phyloP scores from a whole-genome alignment of 192 early-diverging fungal species.

The Podila epicladia region DNA sequence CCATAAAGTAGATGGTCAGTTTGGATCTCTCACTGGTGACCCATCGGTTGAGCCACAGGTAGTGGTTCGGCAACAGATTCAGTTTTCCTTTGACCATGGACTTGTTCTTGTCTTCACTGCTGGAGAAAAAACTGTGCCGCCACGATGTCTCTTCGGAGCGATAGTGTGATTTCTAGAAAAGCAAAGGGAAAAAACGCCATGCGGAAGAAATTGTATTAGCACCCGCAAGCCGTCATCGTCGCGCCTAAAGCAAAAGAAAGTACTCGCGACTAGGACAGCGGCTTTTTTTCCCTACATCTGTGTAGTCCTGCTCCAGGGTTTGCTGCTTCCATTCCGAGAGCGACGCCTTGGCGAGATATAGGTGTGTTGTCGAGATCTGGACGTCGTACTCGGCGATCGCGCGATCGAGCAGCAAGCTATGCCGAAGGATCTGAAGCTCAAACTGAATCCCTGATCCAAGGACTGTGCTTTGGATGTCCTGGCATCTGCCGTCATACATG shows the following conservation, averaged over 20 bases:
- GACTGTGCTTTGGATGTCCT: slow-evolving; percentile 26
- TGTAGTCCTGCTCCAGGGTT: slow-evolving; percentile 56
- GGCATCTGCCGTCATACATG: neutral
- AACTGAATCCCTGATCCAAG: slow-evolving; percentile 50
- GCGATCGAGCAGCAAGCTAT: slow-evolving; percentile 37
- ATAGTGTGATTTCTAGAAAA: slow-evolving; percentile 10
- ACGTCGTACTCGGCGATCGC: slow-evolving; percentile 58
- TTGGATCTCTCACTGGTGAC: slow-evolving; percentile 58
- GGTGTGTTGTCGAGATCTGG: slow-evolving; percentile 53
- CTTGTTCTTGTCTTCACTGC: slow-evolving; percentile 25
- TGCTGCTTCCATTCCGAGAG: slow-evolving; percentile 55
- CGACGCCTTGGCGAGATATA: slow-evolving; percentile 43
- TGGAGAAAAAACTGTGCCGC: slow-evolving; percentile 23
- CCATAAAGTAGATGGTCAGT: slow-evolving; percentile 62
- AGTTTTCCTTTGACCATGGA: slow-evolving; percentile 33
- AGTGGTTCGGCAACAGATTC: slow-evolving; percentile 50
- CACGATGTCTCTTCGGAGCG: slow-evolving; percentile 36
- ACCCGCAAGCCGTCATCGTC: neutral
- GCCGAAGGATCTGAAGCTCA: slow-evolving; percentile 50
- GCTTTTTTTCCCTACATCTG: slow-evolving; percentile 20
- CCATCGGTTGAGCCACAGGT: slow-evolving; percentile 55
- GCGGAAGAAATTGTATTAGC: neutral
- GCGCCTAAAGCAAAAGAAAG: too few relatives aligned
- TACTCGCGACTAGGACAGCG: too few relatives aligned
- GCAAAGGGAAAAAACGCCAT: slow-evolving; percentile 7